Percentiles rank a stretch among this genome's conserved stretches.
Evolutionary conservation across 768 basidiomycete species (phyloP).

Genomic region (Lanmaoa pseudosensibilis): DNA sequence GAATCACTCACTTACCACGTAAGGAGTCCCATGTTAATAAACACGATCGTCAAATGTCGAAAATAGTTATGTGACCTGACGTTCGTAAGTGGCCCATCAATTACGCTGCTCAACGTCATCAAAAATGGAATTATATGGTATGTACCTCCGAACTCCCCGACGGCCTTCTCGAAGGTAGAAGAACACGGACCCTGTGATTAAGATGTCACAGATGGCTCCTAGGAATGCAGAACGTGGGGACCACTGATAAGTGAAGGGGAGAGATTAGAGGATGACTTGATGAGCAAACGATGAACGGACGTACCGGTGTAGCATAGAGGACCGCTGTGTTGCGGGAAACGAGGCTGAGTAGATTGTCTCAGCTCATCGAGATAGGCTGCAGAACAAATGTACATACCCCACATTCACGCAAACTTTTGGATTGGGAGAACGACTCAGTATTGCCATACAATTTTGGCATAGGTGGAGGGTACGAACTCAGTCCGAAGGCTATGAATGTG

Average conservation of each 20-base stretch:
- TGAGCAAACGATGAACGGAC: not conserved
- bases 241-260: conserved; percentile 2
- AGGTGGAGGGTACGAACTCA: conserved; percentile 1
- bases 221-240: conserved; percentile 30
- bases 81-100: not conserved
- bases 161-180: conserved; percentile 22
- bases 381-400: not conserved
- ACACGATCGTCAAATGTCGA: conserved; percentile 13
- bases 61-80: conserved; percentile 8
- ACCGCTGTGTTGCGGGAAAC: not conserved
- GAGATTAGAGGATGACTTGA: not conserved
- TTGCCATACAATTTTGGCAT: not conserved
- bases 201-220: conserved; percentile 10
- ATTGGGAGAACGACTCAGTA: not conserved
- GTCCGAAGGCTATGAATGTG: not conserved
- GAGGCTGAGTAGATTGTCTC: not conserved
- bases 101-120: not conserved
- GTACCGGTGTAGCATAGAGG: not conserved
- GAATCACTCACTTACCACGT: conserved; percentile 9
- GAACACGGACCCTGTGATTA: conserved; percentile 22
- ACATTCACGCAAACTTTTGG: not conserved
- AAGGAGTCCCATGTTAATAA: conserved; percentile 16
- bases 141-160: conserved; percentile 9
- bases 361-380: not conserved
- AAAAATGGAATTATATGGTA: too few species aligned